These are phyloP conservation scores for Penicillium arizonense DNA, from an alignment of 495 filamentous ascomycete genomes.

Conservation along the genomic window DNA sequence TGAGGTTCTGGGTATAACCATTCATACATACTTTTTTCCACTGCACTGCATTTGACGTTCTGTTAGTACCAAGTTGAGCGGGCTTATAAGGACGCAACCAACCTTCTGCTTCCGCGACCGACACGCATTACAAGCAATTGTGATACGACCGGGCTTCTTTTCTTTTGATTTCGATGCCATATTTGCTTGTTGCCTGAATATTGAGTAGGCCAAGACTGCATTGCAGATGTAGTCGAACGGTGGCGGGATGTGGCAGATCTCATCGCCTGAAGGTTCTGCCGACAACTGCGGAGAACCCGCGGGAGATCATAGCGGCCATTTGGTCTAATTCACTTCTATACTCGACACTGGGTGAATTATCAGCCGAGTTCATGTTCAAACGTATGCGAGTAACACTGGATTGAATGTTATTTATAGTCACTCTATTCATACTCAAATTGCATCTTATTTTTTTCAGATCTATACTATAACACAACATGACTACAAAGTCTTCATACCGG, in stretches of 20 bases:
- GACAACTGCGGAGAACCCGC: background rate
- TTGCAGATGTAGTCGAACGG: background rate
- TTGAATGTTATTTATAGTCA: background rate
- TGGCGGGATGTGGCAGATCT: conserved; percentile 1
- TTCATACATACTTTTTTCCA: conserved; percentile 30
- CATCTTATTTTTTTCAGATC: background rate
- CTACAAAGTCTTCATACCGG: conserved; percentile 16
- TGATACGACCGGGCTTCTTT: conserved; percentile 29
- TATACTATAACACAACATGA: conserved; percentile 4
- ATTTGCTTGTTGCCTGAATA: conserved; percentile 1
- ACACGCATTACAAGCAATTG: conserved; percentile 37
- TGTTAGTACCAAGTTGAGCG: background rate
- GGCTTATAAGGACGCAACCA: background rate
- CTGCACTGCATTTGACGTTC: conserved; percentile 28
- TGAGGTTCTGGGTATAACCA: no score
- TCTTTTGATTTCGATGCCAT: conserved; percentile 13
- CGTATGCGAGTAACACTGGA: no score
- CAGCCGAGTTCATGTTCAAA: background rate
- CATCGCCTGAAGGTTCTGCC: conserved; percentile 31
- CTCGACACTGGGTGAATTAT: conserved; percentile 3
- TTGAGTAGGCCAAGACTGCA: background rate
- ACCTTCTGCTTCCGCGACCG: conserved; percentile 42
- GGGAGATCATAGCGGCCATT: background rate
- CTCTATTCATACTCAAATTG: background rate
- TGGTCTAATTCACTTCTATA: background rate